These are phyloP conservation scores for Aspergillus viridinutans DNA, from an alignment of 2,329 filamentous ascomycete species.

Conservation along the genomic window DNA sequence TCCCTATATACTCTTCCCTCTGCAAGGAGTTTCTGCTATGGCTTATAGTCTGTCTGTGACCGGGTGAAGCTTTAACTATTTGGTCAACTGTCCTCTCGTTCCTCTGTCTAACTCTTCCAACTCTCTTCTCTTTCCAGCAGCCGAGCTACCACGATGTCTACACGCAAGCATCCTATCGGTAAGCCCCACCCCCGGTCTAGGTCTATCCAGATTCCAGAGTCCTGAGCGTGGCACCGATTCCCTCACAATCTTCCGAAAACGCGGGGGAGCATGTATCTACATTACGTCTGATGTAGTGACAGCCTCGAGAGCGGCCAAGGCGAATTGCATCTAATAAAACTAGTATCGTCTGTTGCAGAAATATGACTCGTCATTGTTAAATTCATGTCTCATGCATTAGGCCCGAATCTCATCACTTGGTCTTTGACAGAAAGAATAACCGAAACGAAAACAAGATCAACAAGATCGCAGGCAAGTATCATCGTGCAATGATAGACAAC, in stretches of 20 bases:
- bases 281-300: neutral
- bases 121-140: neutral
- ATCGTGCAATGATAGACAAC: conserved; percentile 12
- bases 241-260: neutral
- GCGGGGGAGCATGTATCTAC: neutral
- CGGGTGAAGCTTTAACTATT: neutral
- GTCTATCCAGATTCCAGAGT: neutral
- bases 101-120: neutral
- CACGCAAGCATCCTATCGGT: neutral
- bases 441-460: conserved; percentile 10
- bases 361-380: conserved; percentile 15
- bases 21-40: neutral
- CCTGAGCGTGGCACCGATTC: neutral
- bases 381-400: conserved; percentile 21
- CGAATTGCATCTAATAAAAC: conserved; percentile 9
- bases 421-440: conserved; percentile 5
- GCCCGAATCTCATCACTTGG: conserved; percentile 18
- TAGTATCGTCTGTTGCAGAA: conserved; percentile 2
- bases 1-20: neutral
- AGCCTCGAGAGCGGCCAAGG: conserved; percentile 1
- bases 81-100: neutral
- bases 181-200: neutral
- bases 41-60: neutral
- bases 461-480: conserved; percentile 12
- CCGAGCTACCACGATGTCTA: neutral